phyloP scores from a whole-genome alignment of 2,329 filamentous ascomycete genomes.

The Hirsutella thompsonii region DNA sequence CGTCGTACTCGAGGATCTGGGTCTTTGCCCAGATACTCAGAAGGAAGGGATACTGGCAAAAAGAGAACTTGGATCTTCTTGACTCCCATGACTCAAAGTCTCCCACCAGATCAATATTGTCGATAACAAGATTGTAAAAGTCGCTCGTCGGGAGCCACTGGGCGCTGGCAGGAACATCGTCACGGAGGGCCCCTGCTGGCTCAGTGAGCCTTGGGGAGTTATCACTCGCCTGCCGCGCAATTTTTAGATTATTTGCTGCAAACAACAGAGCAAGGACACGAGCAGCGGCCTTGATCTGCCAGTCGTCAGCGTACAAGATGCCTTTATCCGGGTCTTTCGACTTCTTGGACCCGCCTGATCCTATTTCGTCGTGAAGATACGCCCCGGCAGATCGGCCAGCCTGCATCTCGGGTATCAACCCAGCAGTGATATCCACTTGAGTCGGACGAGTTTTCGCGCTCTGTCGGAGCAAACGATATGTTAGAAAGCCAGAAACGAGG shows the following conservation, averaged over 20 bases:
- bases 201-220: slow-evolving; percentile 10
- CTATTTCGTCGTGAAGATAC: slow-evolving; percentile 67
- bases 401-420: slow-evolving; percentile 61
- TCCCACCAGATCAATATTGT: slow-evolving; percentile 71
- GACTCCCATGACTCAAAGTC: slow-evolving; percentile 87
- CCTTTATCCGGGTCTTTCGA: slow-evolving; percentile 40
- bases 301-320: slow-evolving; percentile 65
- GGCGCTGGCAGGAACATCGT: slow-evolving; percentile 27
- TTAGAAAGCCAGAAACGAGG: slow-evolving; percentile 64
- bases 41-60: slow-evolving; percentile 88
- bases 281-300: slow-evolving; percentile 75
- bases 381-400: slow-evolving; percentile 48
- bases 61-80: slow-evolving; percentile 61
- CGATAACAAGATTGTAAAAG: slow-evolving; percentile 79
- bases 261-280: slow-evolving; percentile 73
- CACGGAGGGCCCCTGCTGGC: slow-evolving; percentile 9
- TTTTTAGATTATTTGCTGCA: slow-evolving; percentile 55
- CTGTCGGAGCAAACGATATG: slow-evolving; percentile 63
- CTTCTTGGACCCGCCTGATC: slow-evolving; percentile 37
- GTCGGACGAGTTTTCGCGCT: slow-evolving; percentile 51
- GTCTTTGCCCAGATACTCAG: slow-evolving; percentile 90
- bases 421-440: slow-evolving; percentile 47
- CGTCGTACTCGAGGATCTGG: slow-evolving; percentile 78
- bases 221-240: slow-evolving; percentile 21
- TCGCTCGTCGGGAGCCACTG: slow-evolving; percentile 67